A percentile compares a stretch with the other conserved stretches of the same genome.
Evolutionary conservation across 371 early-diverging fungal species (phyloP).

Genomic region (Gilbertella persicaria): DNA sequence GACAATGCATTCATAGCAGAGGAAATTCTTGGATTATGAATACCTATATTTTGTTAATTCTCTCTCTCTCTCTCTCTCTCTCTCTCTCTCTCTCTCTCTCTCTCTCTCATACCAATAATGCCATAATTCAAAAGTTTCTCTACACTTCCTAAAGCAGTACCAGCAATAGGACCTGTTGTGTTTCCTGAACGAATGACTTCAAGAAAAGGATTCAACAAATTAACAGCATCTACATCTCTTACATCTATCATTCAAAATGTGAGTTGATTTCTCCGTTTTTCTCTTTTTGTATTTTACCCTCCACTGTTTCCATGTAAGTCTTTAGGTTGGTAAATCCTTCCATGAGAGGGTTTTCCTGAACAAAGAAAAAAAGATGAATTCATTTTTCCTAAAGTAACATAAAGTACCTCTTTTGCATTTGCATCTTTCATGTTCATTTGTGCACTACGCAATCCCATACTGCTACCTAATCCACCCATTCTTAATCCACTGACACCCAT

Average conservation of each 20-base stretch:
- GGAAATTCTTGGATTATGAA: slow-evolving; percentile 67
- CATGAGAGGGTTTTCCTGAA: slow-evolving; percentile 71
- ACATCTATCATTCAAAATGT: slow-evolving; percentile 27
- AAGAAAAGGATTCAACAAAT: slow-evolving; percentile 87
- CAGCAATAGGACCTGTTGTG: slow-evolving; percentile 94
- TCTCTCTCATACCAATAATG: slow-evolving; percentile 69
- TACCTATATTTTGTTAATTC: slow-evolving; percentile 39
- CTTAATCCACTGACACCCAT: slow-evolving; percentile 61
- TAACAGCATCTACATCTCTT: slow-evolving; percentile 68
- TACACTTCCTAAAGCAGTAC: slow-evolving; percentile 84
- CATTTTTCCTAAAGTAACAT: background rate
- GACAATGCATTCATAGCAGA: slow-evolving; percentile 74
- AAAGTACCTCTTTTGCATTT: slow-evolving; percentile 19
- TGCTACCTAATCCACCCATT: slow-evolving; percentile 68
- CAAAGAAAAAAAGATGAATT: background rate
- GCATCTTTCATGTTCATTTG: slow-evolving; percentile 28
- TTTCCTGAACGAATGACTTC: slow-evolving; percentile 89
- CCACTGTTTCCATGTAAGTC: slow-evolving; percentile 60
- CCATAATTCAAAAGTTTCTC: slow-evolving; percentile 87
- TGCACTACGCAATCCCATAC: slow-evolving; percentile 64
- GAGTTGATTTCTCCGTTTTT: background rate
- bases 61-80: too few species aligned
- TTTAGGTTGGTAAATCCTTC: slow-evolving; percentile 71
- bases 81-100: background rate
- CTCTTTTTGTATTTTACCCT: slow-evolving; percentile 42